Conservation (phyloP, 805 yeast genomes). For the Candida awuae region DNA sequence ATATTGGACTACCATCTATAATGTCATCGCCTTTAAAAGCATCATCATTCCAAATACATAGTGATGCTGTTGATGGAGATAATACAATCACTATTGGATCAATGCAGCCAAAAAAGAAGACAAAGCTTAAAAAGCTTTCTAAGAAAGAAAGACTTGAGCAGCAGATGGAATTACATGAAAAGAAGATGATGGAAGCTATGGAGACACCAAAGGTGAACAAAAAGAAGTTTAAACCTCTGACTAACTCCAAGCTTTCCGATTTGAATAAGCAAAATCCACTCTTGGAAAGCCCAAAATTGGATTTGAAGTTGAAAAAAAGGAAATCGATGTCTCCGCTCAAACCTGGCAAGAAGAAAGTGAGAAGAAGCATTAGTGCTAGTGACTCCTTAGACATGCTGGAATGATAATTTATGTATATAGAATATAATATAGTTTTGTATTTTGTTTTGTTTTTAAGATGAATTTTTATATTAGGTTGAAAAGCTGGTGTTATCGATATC, state of each 20-base stretch:
- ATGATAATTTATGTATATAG: not conserved
- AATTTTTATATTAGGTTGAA: too few relatives aligned
- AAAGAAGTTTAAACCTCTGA: conserved; percentile 5
- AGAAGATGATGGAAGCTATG: conserved; percentile 1
- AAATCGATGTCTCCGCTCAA: conserved; percentile 13
- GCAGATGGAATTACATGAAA: conserved; percentile 4
- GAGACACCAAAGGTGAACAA: not conserved
- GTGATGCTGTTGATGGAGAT: conserved; percentile 3
- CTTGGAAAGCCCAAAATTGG: not conserved
- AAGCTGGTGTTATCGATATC: too few relatives aligned
- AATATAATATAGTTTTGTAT: too few relatives aligned
- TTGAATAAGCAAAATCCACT: conserved; percentile 6
- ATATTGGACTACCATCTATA: conserved; percentile 8
- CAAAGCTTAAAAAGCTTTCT: not conserved
- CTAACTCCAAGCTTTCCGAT: conserved; percentile 7
- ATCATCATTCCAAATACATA: conserved; percentile 5
- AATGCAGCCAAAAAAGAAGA: conserved; percentile 1
- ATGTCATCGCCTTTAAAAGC: conserved; percentile 9
- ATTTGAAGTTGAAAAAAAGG: conserved; percentile 9
- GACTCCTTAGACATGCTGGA: conserved; percentile 6
- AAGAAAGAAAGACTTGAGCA: not conserved
- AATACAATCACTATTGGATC: conserved; percentile 5
- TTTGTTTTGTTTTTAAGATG: not conserved
- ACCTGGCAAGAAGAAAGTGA: conserved; percentile 11
- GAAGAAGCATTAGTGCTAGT: conserved; percentile 9